A percentile compares a stretch with the other conserved stretches of the same genome.
phyloP scores from a whole-genome alignment of 2,329 filamentous ascomycete genomes.

The Magnaporthiopsis incrustans region DNA sequence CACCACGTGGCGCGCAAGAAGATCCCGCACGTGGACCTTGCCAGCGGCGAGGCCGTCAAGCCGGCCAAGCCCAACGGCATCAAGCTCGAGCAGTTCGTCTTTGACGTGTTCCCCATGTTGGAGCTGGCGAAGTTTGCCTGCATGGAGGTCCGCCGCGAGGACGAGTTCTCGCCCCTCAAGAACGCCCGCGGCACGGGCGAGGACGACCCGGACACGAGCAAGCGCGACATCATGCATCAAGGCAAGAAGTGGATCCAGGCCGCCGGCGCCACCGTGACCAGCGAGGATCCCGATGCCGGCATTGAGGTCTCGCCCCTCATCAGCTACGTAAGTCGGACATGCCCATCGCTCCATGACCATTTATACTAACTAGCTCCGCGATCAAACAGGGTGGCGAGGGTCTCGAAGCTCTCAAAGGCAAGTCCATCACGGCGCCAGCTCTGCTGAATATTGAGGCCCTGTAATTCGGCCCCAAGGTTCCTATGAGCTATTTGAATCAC shows the following conservation, averaged over 20 bases:
- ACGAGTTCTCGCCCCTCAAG: conserved; percentile 97
- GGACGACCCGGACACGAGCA: conserved; percentile 91
- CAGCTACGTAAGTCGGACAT: conserved; percentile 72
- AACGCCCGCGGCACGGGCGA: conserved; percentile 78
- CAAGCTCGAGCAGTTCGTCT: conserved; percentile 98
- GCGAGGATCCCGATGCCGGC: conserved; percentile 54
- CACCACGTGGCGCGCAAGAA: conserved; percentile 98
- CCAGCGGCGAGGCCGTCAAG: conserved; percentile 74
- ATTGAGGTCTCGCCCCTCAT: conserved; percentile 88
- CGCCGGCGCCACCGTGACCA: conserved; percentile 67
- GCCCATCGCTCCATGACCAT: neutral
- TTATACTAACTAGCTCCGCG: conserved; percentile 9
- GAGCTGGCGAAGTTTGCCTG: conserved; percentile 84
- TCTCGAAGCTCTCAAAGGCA: conserved; percentile 46
- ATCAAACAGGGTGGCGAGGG: conserved; percentile 50
- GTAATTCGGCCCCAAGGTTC: neutral
- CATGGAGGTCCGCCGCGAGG: conserved; percentile 92
- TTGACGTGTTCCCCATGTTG: conserved; percentile 92
- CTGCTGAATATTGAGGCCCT: conserved; percentile 30
- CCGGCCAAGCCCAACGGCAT: conserved; percentile 94
- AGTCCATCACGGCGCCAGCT: conserved; percentile 43
- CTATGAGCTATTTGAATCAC: neutral
- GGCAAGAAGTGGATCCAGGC: conserved; percentile 78
- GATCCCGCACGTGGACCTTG: conserved; percentile 77
- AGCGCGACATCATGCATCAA: conserved; percentile 80